phyloP scores from a whole-genome alignment of 2,329 filamentous ascomycete genomes.

The Hypomyces perniciosus region DNA sequence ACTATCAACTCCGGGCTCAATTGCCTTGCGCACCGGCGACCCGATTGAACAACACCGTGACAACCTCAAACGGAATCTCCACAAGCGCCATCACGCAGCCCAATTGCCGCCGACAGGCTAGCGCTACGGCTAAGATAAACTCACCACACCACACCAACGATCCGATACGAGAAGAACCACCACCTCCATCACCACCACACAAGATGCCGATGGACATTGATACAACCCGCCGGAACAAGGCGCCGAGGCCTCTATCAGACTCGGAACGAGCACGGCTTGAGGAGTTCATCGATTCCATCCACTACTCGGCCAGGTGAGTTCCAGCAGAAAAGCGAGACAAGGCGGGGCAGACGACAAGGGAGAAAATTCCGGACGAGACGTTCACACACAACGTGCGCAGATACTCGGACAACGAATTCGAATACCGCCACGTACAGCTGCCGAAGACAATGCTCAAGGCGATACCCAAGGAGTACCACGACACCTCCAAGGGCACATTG shows the following conservation, averaged over 20 bases:
- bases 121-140: constrained; percentile 1
- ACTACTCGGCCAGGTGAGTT: constrained; percentile 86
- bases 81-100: not conserved
- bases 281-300: constrained; percentile 87
- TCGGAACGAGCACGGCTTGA: constrained; percentile 77
- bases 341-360: not conserved
- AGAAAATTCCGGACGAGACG: not conserved
- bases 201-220: constrained; percentile 55
- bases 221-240: constrained; percentile 76
- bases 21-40: too few relatives aligned
- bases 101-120: not conserved
- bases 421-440: constrained; percentile 96
- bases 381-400: constrained; percentile 39
- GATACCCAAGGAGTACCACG: constrained; percentile 93
- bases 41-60: not conserved
- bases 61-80: not conserved
- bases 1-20: too few relatives aligned
- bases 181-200: not conserved
- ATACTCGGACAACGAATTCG: constrained; percentile 87
- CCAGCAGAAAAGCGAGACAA: not conserved
- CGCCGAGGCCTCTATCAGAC: constrained; percentile 73
- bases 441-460: constrained; percentile 98
- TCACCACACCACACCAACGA: not conserved
- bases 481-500: constrained; percentile 79
- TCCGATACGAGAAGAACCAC: not conserved